phyloP scores from a whole-genome alignment of 129 eudicot genomes.

The Gnaphalium uliginosum region DNA sequence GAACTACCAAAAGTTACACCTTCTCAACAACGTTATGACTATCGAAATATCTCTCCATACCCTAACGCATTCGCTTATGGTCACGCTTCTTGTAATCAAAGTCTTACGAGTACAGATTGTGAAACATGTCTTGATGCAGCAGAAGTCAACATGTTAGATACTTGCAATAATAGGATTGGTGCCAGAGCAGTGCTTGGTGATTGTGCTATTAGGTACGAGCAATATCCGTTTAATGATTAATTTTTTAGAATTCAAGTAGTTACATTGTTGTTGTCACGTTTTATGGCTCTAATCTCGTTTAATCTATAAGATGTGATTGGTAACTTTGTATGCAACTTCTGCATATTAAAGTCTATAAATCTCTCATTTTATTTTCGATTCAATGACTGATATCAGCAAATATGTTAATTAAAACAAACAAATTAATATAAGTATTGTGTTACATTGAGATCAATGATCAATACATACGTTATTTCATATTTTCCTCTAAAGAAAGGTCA shows the following conservation, averaged over 20 bases:
- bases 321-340: neutral
- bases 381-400: no score
- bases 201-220: conserved; percentile 70
- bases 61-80: conserved; percentile 81
- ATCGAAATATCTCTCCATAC: conserved; percentile 66
- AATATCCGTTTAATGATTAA: conserved; percentile 63
- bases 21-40: conserved; percentile 41
- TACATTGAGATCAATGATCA: no score
- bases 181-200: conserved; percentile 56
- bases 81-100: conserved; percentile 53
- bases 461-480: no score
- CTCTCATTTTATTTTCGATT: neutral
- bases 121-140: conserved; percentile 64
- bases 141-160: conserved; percentile 37
- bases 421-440: no score
- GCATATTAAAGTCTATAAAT: conserved; percentile 7
- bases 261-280: conserved; percentile 10
- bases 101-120: conserved; percentile 54
- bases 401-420: no score
- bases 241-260: neutral
- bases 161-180: conserved; percentile 51
- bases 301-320: neutral
- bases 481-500: no score
- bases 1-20: conserved; percentile 58
- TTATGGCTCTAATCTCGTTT: neutral